These are phyloP conservation scores for Amylostereum areolatum DNA, from an alignment of 1,284 basidiomycete species.

Conservation along the genomic window DNA sequence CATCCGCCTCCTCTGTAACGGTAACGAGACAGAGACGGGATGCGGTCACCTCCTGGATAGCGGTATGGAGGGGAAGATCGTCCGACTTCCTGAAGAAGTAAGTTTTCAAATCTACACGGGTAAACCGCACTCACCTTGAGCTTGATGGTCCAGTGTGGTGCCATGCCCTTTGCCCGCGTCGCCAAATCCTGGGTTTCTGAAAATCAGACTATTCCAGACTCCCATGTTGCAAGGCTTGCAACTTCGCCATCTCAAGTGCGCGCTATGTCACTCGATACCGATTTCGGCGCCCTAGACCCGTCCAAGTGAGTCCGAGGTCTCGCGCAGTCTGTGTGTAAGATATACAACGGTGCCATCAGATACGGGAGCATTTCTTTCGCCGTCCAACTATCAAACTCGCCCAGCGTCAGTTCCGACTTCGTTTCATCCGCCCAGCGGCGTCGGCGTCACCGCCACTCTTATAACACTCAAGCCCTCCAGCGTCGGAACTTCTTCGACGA, in stretches of 20 bases:
- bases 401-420: neutral
- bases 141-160: constrained; percentile 34
- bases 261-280: constrained; percentile 36
- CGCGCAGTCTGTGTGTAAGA: constrained; percentile 7
- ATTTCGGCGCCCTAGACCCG: constrained; percentile 31
- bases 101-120: constrained; percentile 14
- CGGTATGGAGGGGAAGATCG: constrained; percentile 43
- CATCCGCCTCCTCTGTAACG: constrained; percentile 41
- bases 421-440: neutral
- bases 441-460: neutral
- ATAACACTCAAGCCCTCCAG: neutral
- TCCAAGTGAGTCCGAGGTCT: constrained; percentile 16
- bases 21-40: constrained; percentile 10
- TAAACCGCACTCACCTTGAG: neutral
- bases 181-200: constrained; percentile 32
- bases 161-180: constrained; percentile 45
- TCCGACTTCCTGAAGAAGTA: constrained; percentile 45
- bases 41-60: constrained; percentile 41
- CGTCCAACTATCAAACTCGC: neutral
- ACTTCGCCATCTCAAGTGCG: constrained; percentile 28
- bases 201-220: constrained; percentile 35
- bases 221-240: constrained; percentile 20
- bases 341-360: constrained; percentile 24
- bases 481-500: no score
- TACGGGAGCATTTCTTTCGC: constrained; percentile 6